Base-by-base conservation (phyloP, 352 stramenopile species). In the Pythium coloratum region DNA sequence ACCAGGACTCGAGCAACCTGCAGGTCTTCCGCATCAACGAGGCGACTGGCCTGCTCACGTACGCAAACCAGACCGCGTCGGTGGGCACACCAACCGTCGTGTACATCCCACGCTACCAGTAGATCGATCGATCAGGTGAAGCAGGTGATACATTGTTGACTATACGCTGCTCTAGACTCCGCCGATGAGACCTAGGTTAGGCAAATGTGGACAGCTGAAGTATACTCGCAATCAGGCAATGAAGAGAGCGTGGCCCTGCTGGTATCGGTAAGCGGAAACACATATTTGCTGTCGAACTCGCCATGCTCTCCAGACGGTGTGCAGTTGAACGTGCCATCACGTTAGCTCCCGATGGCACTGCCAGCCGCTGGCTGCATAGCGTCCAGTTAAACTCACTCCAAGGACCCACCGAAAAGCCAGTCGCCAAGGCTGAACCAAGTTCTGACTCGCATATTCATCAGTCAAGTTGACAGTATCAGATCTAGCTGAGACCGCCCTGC, bases 1-100 rank as follows among this genome's bases (percentile, higher is more conserved):
- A 90, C 76, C 82, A 90, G 54, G 71, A 86, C 65, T 77, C 80
- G 30, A 75, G 86, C 66, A 70, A 74, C 55, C 84, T 91, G 62
- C 58, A 81, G 38, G 75, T 89, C 42, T 91, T 89, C 69, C 36
- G 69, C 26, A 60, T 86, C 18, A 56, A 88, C 68, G 54, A 55
- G n/a, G 54, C 63, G 26, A 86, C 77, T 18, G 79, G 81, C 38
- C 33, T 70, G 59, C 70, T 90, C 12, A 70, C 65, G 54, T 82
- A 75, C 70, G 75, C 74, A 24, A 74, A 72, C 66, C 75, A 36
- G 40, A 73, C 34, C 81, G 77, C 33, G 66, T 3, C 36, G 36
- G 36, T 42, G 36, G 9, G 64, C 56, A 84, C 79, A 42, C 77
- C 77, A 7, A 80, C 87, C 46, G 76, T 62, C 30, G 51, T 89